A percentile compares a stretch with the other conserved stretches of the same genome.
Conservation (phyloP, 1,284 basidiomycete genomes). For the Termitomyces sp. region DNA sequence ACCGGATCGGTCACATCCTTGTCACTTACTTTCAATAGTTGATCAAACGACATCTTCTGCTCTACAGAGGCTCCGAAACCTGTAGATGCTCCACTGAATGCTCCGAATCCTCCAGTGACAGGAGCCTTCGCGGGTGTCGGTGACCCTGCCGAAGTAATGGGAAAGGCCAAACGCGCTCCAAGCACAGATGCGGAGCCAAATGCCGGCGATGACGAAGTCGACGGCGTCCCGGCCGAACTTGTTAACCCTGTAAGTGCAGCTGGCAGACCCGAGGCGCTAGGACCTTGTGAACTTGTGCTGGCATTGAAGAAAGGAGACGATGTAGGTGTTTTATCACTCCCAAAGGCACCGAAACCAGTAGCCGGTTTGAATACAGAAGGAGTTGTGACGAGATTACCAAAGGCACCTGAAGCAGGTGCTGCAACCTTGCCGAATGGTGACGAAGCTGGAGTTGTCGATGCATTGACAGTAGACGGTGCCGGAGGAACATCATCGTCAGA, state of each 20-base stretch:
- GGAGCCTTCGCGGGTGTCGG: constrained; percentile 30
- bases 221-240: constrained; percentile 12
- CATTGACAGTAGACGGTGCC: constrained; percentile 12
- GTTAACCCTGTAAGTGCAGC: constrained; percentile 15
- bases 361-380: constrained; percentile 34
- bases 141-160: constrained; percentile 19
- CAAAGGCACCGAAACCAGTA: constrained; percentile 40
- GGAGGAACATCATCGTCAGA: constrained; percentile 13
- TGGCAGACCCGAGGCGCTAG: constrained; percentile 34
- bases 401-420: constrained; percentile 21
- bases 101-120: constrained; percentile 38
- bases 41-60: constrained; percentile 36
- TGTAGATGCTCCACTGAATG: constrained; percentile 40
- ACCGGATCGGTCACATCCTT: constrained; percentile 13
- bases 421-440: constrained; percentile 12
- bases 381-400: constrained; percentile 26
- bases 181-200: constrained; percentile 38
- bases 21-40: constrained; percentile 32
- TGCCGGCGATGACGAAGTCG: constrained; percentile 22
- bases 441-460: constrained; percentile 11
- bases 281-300: constrained; percentile 26
- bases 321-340: constrained; percentile 23
- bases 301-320: constrained; percentile 55
- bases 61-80: constrained; percentile 42
- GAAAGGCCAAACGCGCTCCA: constrained; percentile 36